Evolutionary conservation across 2,329 filamentous ascomycete species (phyloP), one percentile per base, ranked within the genome.

Genomic region (Scopulariopsis brevicaulis): DNA sequence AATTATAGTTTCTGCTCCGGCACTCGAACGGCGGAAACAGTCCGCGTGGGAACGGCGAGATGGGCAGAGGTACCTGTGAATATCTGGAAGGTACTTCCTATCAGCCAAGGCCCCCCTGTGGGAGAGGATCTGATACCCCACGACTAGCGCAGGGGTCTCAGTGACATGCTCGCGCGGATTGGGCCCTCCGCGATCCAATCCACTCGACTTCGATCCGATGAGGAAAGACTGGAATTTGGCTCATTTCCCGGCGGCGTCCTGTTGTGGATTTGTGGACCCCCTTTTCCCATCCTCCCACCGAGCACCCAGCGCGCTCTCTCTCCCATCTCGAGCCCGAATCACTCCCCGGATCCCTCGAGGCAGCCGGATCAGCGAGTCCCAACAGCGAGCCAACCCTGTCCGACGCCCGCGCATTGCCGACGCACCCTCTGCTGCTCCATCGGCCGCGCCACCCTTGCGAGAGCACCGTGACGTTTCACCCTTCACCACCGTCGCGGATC

Each of bases 401-500:
- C 20, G 22, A 50, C 28, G 46, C 46, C 40, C 40, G 40, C 15
- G 46, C n/a, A 20, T 50, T 20, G n/a, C 46, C 46, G 22, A 20
- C 28, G 28, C 28, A 4, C 28, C 28, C 37, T 55, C n/a, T n/a
- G n/a, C n/a, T n/a, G n/a, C n/a, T n/a, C 59, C 53, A 65, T 65
- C 65, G 64, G 63, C 58, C 53, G 57, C 56, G 25, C 46, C 52
- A 63, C 59, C 63, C 63, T 60, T 63, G 63, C 59, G 61, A 57
- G 52, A 32, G 57, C 60, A 60, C 63, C 61, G 62, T 63, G 57
- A 65, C 65, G 67, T 68, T 69, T 69, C 67, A 69, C 62, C 61
- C 64, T 58, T 63, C 60, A 64, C 62, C 60, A 60, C 52, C 62
- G 66, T 68, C 66, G 64, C 65, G 65, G 65, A 63, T 66, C 67